phyloP scores from a whole-genome alignment of 208 protist genomes.

The Polymyxa betae region DNA sequence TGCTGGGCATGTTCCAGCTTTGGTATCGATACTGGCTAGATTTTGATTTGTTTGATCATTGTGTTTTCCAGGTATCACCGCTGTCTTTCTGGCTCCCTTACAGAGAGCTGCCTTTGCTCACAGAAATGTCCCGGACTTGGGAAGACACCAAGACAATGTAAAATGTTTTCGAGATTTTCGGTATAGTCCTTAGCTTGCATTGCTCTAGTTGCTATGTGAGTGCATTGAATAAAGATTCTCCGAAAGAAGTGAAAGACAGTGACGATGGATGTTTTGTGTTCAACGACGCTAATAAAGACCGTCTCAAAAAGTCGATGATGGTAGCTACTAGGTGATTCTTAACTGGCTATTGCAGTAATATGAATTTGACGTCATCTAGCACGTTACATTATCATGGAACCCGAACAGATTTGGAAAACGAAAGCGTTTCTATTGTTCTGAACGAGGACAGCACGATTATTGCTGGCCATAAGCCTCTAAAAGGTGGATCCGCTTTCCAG shows the following conservation, averaged over 20 bases:
- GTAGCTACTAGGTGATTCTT: background rate
- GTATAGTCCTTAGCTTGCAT: background rate
- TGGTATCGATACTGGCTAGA: background rate
- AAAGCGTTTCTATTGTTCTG: background rate
- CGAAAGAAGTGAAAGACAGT: background rate
- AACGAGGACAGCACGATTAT: conserved; percentile 2
- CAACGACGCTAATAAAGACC: background rate
- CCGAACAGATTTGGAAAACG: conserved; percentile 39
- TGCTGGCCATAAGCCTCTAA: background rate
- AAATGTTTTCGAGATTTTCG: background rate
- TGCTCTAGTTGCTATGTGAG: conserved; percentile 25
- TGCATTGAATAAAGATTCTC: conserved; percentile 17
- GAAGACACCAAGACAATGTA: conserved; percentile 40
- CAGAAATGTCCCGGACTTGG: background rate
- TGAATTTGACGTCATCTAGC: background rate
- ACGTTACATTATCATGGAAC: conserved; percentile 22
- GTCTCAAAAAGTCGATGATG: background rate
- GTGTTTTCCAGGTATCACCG: background rate
- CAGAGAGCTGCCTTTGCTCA: conserved; percentile 20
- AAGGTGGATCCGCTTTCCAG: background rate
- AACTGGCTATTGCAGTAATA: background rate
- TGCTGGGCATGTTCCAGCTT: conserved; percentile 8
- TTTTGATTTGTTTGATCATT: background rate
- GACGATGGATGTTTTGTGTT: background rate
- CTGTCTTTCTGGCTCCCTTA: conserved; percentile 44